These are phyloP conservation scores for Ophiostoma himal-ulmi DNA, from an alignment of 2,329 filamentous ascomycete species.

Conservation along the genomic window DNA sequence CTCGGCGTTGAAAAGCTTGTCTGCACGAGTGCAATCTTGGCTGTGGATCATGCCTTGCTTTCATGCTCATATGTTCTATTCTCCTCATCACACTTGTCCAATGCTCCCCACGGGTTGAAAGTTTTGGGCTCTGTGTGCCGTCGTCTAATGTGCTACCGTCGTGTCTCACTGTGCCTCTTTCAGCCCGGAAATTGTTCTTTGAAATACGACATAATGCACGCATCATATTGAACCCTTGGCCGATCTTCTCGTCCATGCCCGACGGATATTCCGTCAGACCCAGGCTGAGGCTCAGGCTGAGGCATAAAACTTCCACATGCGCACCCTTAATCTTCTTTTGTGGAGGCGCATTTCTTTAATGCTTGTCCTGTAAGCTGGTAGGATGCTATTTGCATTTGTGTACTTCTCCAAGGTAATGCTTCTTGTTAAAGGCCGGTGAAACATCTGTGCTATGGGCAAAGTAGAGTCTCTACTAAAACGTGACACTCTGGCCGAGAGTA, in stretches of 20 bases:
- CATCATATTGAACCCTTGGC: neutral
- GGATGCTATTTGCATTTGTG: too few relatives aligned
- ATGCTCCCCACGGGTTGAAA: neutral
- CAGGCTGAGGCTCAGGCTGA: too few relatives aligned
- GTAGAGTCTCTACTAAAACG: too few relatives aligned
- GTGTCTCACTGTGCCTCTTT: neutral
- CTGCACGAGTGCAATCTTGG: conserved; percentile 7
- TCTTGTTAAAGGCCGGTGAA: too few relatives aligned
- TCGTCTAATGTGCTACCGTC: neutral
- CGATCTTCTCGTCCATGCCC: neutral
- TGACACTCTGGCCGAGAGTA: too few relatives aligned
- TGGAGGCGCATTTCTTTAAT: neutral
- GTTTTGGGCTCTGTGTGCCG: neutral
- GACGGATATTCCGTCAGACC: neutral
- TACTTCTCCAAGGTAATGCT: too few relatives aligned
- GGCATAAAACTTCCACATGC: neutral
- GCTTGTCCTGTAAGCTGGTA: too few relatives aligned
- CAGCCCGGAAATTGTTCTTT: neutral
- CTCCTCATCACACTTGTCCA: neutral
- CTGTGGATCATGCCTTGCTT: neutral
- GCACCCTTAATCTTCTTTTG: neutral
- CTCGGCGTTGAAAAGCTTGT: conserved; percentile 3
- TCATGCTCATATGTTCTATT: neutral
- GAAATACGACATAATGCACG: neutral
- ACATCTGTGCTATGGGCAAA: too few relatives aligned